Percentiles rank a stretch among this genome's conserved stretches.
Conservation (phyloP, 2,329 filamentous ascomycete species). For the Neofusicoccum kwambonambiense region DNA sequence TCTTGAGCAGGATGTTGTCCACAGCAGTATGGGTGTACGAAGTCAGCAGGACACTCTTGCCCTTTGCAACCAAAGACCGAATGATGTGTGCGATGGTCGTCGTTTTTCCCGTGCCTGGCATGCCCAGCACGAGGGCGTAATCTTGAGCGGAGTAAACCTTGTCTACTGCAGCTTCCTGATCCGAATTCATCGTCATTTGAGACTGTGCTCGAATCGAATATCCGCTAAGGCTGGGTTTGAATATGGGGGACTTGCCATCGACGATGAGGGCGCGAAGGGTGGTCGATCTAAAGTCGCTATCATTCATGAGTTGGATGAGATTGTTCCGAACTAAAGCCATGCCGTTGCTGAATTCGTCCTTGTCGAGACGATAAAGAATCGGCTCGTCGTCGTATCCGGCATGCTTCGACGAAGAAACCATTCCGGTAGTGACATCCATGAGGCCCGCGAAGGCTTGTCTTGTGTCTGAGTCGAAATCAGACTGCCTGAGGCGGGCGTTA, state of each 20-base stretch:
- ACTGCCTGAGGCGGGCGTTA: slow-evolving; percentile 73
- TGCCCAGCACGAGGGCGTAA: slow-evolving; percentile 94
- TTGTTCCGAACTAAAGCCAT: slow-evolving; percentile 96
- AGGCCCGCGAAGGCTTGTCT: slow-evolving; percentile 91
- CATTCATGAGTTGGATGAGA: slow-evolving; percentile 85
- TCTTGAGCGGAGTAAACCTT: slow-evolving; percentile 96
- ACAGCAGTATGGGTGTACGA: slow-evolving; percentile 98
- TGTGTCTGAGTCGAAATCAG: slow-evolving; percentile 69
- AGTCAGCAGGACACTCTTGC: slow-evolving; percentile 88
- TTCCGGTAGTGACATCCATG: slow-evolving; percentile 67
- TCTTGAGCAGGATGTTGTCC: slow-evolving; percentile 94
- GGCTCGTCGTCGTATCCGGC: slow-evolving; percentile 53
- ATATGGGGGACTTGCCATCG: slow-evolving; percentile 70
- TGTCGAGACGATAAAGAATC: slow-evolving; percentile 81
- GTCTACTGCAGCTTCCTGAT: slow-evolving; percentile 81
- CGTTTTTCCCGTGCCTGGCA: slow-evolving; percentile 98
- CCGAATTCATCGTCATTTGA: slow-evolving; percentile 72
- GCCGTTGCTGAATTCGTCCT: slow-evolving; percentile 97
- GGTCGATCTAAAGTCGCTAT: slow-evolving; percentile 66
- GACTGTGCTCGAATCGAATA: slow-evolving; percentile 57
- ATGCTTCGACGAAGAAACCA: background rate
- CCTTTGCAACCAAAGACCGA: slow-evolving; percentile 78
- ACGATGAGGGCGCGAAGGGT: slow-evolving; percentile 79
- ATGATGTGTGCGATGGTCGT: slow-evolving; percentile 99
- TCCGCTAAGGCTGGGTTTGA: slow-evolving; percentile 65